Evolutionary conservation across 176 grass and related monocot genomes (phyloP).

Genomic region (Dendrocalamus sinicus): DNA sequence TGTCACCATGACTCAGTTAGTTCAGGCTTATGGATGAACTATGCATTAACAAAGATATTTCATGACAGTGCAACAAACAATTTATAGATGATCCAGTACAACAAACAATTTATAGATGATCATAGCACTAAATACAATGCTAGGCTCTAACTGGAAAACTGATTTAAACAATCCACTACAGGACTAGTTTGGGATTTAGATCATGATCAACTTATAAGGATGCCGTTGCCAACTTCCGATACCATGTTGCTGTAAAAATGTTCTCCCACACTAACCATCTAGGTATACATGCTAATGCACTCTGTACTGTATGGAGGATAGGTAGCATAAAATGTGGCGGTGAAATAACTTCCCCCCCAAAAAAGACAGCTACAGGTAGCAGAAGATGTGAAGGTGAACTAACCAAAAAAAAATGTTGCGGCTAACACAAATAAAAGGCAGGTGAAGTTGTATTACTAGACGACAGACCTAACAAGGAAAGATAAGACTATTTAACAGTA

Average conservation of each 20-base stretch:
- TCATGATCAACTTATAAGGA: not conserved
- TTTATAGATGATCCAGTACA: not conserved
- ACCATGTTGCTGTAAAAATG: not conserved
- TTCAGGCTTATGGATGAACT: not conserved
- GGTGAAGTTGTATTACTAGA: not conserved
- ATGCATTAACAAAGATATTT: not conserved
- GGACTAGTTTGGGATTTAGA: not conserved
- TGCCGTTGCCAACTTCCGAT: not conserved
- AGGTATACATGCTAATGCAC: not conserved
- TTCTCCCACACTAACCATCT: not conserved
- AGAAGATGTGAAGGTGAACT: not conserved
- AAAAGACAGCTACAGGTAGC: not conserved
- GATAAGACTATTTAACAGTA: not conserved
- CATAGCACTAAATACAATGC: not conserved
- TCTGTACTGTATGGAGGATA: conserved; percentile 3
- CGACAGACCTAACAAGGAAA: not conserved
- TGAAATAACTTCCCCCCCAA: no score
- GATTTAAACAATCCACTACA: not conserved
- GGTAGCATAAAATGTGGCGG: not conserved
- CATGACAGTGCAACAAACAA: not conserved
- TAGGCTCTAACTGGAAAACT: not conserved
- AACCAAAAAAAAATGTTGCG: not conserved
- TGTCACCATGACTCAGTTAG: not conserved
- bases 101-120: not conserved
- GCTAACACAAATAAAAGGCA: conserved; percentile 12